Conservation (phyloP, 148 eudicot species). For the Camellia granthamiana region DNA sequence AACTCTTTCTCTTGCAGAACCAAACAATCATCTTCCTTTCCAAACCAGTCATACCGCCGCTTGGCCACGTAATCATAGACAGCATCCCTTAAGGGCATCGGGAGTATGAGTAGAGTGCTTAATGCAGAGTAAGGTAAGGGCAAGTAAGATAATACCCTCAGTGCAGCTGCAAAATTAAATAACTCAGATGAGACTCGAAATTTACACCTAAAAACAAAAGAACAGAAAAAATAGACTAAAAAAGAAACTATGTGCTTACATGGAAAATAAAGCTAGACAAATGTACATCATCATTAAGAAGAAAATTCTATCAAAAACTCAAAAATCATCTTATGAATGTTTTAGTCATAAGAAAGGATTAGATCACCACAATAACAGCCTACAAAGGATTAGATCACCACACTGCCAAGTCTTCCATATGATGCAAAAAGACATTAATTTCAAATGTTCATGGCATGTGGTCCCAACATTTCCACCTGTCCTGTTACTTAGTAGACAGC, state of each 20-base stretch:
- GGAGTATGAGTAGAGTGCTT: conserved; percentile 56
- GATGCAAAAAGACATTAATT: no score
- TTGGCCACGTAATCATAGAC: conserved; percentile 83
- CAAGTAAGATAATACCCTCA: conserved; percentile 81
- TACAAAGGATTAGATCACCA: no score
- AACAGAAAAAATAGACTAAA: neutral
- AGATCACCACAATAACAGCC: no score
- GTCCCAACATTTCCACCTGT: no score
- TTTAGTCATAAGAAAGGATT: no score
- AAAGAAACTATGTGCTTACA: neutral
- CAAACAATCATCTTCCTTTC: conserved; percentile 72
- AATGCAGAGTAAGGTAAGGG: conserved; percentile 82
- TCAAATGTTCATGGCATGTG: no score
- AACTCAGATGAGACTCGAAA: neutral
- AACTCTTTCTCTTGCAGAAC: conserved; percentile 72
- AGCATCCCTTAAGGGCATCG: conserved; percentile 76
- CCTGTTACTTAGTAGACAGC: no score
- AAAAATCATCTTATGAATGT: no score
- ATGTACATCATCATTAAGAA: neutral
- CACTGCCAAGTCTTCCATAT: no score
- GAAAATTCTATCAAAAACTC: neutral
- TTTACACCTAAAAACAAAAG: neutral
- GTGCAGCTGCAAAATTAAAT: conserved; percentile 66
- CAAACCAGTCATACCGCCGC: conserved; percentile 76
- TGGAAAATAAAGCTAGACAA: neutral